Evolutionary conservation across 192 early-diverging fungal genomes (phyloP).

Genomic region (Glomus cerebriforme): DNA sequence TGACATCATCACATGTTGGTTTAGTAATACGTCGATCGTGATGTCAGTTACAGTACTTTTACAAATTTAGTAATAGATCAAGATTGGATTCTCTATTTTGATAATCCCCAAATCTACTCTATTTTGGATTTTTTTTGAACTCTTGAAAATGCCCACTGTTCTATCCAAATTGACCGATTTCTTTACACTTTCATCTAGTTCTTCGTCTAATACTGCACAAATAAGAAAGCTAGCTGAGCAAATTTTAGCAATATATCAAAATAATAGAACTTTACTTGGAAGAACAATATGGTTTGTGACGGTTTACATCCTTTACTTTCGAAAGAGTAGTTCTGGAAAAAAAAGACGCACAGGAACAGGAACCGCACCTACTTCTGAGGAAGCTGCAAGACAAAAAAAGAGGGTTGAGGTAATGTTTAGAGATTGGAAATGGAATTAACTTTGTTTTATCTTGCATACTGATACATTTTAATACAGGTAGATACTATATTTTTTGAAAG

Average conservation of each 20-base stretch:
- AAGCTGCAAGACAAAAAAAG: constrained; percentile 9
- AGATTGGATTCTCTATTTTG: neutral
- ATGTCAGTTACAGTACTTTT: too few species aligned
- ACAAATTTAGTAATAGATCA: neutral
- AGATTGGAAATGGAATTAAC: neutral
- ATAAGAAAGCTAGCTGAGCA: neutral
- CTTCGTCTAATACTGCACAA: neutral
- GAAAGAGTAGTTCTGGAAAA: neutral
- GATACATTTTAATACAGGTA: constrained; percentile 39
- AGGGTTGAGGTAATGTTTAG: constrained; percentile 40
- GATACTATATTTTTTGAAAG: constrained; percentile 56
- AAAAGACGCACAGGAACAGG: neutral
- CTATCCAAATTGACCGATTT: constrained; percentile 1
- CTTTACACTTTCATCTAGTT: neutral
- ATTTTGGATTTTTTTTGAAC: neutral
- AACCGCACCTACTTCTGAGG: neutral
- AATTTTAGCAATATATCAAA: constrained; percentile 14
- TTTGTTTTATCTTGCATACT: neutral
- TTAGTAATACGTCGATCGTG: too few species aligned
- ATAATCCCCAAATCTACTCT: neutral
- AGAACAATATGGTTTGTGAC: constrained; percentile 23
- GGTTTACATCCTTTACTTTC: constrained; percentile 1
- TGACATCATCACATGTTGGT: too few species aligned
- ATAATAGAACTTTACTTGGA: constrained; percentile 25
- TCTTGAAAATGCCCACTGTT: constrained; percentile 15